A percentile compares a stretch with the other conserved stretches of the same genome.
Conservation (phyloP, 306 rosid genomes). For the Cicer cuneatum region DNA sequence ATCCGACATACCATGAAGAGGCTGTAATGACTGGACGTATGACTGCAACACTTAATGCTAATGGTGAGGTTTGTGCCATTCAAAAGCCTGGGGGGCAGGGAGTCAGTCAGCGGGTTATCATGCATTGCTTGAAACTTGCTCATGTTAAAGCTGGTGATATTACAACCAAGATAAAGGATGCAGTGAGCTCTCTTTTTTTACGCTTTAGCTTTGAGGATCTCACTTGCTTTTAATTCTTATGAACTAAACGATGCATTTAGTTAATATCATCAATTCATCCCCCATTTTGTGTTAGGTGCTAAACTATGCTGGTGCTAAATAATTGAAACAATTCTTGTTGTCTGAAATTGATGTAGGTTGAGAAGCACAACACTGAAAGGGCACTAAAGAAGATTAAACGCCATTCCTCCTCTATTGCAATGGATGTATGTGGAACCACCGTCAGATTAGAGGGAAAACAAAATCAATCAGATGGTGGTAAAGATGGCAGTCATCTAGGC, state of each 20-base stretch:
- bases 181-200: slow-evolving; percentile 59
- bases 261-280: slow-evolving; percentile 18
- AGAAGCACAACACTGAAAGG: slow-evolving; percentile 63
- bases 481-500: slow-evolving; percentile 41
- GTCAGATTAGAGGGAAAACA: slow-evolving; percentile 42
- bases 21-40: slow-evolving; percentile 89
- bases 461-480: slow-evolving; percentile 49
- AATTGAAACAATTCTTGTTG: background rate
- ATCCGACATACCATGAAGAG: slow-evolving; percentile 90
- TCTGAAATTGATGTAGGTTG: slow-evolving; percentile 61
- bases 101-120: slow-evolving; percentile 63
- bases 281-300: slow-evolving; percentile 32
- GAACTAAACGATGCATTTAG: background rate
- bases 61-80: slow-evolving; percentile 88
- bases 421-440: slow-evolving; percentile 57
- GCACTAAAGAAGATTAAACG: slow-evolving; percentile 77
- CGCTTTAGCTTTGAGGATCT: background rate
- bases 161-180: slow-evolving; percentile 73
- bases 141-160: slow-evolving; percentile 81
- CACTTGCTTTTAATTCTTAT: slow-evolving; percentile 17
- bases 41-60: slow-evolving; percentile 87
- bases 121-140: slow-evolving; percentile 87
- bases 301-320: background rate
- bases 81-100: slow-evolving; percentile 94
- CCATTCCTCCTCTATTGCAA: slow-evolving; percentile 55